These are phyloP conservation scores for Backusella tarrabulga DNA, from an alignment of 192 early-diverging fungal species.

Conservation along the genomic window DNA sequence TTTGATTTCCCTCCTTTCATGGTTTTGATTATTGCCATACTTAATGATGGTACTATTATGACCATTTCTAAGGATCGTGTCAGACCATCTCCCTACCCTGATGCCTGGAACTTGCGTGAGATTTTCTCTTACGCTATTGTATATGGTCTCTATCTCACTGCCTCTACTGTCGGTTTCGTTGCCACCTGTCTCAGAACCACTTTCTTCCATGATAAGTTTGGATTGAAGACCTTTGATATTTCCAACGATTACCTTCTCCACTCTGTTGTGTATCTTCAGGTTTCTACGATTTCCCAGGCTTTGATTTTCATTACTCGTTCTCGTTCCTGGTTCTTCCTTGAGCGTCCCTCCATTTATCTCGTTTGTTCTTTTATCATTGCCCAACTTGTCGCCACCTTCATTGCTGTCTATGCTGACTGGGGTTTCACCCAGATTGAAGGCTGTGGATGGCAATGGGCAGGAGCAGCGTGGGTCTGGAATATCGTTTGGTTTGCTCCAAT, in stretches of 20 bases:
- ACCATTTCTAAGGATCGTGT: conserved; percentile 89
- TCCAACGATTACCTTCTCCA: conserved; percentile 62
- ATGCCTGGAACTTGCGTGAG: conserved; percentile 88
- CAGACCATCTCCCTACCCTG: conserved; percentile 73
- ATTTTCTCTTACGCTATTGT: conserved; percentile 84
- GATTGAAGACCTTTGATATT: conserved; percentile 47
- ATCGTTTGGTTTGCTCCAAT: conserved; percentile 70
- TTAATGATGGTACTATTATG: conserved; percentile 93
- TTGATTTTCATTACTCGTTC: conserved; percentile 73
- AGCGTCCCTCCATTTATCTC: conserved; percentile 64
- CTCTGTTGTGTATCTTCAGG: conserved; percentile 74
- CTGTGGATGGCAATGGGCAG: conserved; percentile 67
- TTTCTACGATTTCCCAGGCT: conserved; percentile 71
- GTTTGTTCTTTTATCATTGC: conserved; percentile 59
- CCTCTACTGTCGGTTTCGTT: conserved; percentile 76
- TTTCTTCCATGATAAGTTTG: conserved; percentile 66
- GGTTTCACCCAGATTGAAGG: conserved; percentile 68
- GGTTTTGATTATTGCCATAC: conserved; percentile 85
- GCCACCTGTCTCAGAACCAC: conserved; percentile 54
- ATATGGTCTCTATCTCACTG: conserved; percentile 80
- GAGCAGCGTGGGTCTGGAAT: conserved; percentile 70
- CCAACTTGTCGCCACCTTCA: conserved; percentile 69
- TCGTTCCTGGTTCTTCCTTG: conserved; percentile 63
- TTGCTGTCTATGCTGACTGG: conserved; percentile 78
- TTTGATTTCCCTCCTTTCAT: conserved; percentile 84